Percentiles rank a stretch among this genome's conserved stretches.
These are phyloP conservation scores for Trypanosoma lewisi DNA, from an alignment of 208 protist genomes.

Conservation along the genomic window DNA sequence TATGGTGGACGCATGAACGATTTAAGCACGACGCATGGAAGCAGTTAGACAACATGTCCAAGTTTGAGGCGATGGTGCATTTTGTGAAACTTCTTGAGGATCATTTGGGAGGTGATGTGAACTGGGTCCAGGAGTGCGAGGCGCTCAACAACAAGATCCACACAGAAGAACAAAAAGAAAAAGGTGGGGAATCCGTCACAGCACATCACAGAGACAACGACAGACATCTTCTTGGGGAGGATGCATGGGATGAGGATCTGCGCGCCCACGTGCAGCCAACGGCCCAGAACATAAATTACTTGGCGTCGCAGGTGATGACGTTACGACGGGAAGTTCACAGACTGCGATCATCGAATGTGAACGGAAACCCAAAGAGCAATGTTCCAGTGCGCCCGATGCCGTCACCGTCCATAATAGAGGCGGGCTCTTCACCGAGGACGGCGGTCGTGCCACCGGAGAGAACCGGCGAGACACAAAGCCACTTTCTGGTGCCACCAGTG, in stretches of 20 bases:
- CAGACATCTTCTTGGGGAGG: neutral
- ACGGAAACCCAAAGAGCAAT: neutral
- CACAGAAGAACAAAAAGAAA: neutral
- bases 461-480: neutral
- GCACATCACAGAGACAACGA: constrained; percentile 10
- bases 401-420: neutral
- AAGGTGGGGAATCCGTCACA: neutral
- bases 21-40: constrained; percentile 78
- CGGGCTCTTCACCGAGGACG: neutral
- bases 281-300: constrained; percentile 44
- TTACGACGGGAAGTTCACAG: constrained; percentile 26
- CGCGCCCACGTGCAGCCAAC: constrained; percentile 31
- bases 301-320: constrained; percentile 51
- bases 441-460: constrained; percentile 7
- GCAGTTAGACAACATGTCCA: constrained; percentile 55
- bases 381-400: neutral
- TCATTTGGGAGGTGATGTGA: constrained; percentile 16
- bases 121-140: constrained; percentile 16
- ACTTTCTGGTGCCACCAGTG: constrained; percentile 4
- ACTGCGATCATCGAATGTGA: neutral
- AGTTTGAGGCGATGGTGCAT: constrained; percentile 85
- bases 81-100: constrained; percentile 62
- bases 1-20: constrained; percentile 63
- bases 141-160: neutral
- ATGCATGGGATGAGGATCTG: constrained; percentile 55